phyloP scores from a whole-genome alignment of 371 early-diverging fungal species.

The Vittaforma corneae region DNA sequence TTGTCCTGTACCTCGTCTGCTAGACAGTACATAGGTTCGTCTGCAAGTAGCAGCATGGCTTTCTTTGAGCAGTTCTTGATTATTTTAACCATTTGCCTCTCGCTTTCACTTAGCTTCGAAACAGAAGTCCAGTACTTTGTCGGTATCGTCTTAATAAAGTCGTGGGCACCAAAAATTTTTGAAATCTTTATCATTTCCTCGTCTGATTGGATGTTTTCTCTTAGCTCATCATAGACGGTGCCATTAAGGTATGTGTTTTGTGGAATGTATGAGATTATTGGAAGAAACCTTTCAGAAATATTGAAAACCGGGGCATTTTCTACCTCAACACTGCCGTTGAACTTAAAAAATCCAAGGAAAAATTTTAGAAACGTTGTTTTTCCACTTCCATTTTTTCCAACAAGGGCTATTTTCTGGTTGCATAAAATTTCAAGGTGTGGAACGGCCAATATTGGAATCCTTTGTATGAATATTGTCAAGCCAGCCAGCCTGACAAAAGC shows the following conservation, averaged over 20 bases:
- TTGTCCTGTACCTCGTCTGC: constrained; percentile 61
- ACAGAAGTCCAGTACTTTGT: constrained; percentile 69
- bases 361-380: constrained; percentile 78
- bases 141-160: no score
- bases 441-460: no score
- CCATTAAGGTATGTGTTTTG: constrained; percentile 38
- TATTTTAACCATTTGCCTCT: constrained; percentile 71
- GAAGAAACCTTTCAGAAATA: no score
- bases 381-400: constrained; percentile 97
- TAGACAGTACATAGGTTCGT: constrained; percentile 74
- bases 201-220: constrained; percentile 14
- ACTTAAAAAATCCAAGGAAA: no score
- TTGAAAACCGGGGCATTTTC: no score
- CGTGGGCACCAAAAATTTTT: no score
- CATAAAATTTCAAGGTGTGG: no score
- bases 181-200: constrained; percentile 21
- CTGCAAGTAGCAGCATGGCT: constrained; percentile 66
- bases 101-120: constrained; percentile 69
- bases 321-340: no score
- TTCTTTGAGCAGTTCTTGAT: constrained; percentile 69
- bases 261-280: constrained; percentile 55
- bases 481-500: no score
- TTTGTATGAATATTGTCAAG: no score
- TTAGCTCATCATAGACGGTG: constrained; percentile 48
- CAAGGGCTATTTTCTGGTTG: constrained; percentile 63